Conservation (phyloP, 257 asterid genomes). For the Cruciata laevipes region DNA sequence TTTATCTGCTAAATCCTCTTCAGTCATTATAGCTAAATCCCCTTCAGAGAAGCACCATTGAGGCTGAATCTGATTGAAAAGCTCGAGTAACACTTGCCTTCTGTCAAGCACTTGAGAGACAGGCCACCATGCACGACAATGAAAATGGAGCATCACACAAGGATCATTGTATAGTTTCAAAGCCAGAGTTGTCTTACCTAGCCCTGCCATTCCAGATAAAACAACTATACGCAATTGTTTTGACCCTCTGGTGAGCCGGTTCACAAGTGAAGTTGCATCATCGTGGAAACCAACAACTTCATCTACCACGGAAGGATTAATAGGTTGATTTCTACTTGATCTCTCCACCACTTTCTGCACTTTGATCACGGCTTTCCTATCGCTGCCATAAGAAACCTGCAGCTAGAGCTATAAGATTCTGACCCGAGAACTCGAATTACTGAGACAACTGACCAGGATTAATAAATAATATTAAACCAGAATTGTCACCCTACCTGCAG, state of each 20-base stretch:
- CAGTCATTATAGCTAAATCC: background rate
- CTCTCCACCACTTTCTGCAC: background rate
- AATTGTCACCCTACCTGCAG: too few relatives aligned
- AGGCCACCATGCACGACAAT: background rate
- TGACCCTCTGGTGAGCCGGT: background rate
- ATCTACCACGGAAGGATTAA: background rate
- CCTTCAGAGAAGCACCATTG: background rate
- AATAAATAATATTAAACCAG: too few relatives aligned
- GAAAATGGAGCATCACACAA: background rate
- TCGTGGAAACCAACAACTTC: constrained; percentile 5
- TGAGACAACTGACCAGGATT: too few relatives aligned
- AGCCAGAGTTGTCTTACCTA: constrained; percentile 15
- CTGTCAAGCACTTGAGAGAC: constrained; percentile 1
- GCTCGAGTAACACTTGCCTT: background rate
- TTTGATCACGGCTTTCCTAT: background rate
- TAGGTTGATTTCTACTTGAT: background rate
- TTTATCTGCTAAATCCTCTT: background rate
- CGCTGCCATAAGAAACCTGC: background rate
- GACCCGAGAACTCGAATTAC: too few relatives aligned
- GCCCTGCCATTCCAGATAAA: constrained; percentile 2
- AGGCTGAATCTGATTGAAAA: background rate
- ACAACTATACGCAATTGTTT: background rate
- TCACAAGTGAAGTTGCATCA: background rate
- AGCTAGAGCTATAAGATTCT: too few relatives aligned
- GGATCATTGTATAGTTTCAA: background rate